Base-by-base conservation (phyloP, 2,329 filamentous ascomycete species). In the Botrytis byssoidea region DNA sequence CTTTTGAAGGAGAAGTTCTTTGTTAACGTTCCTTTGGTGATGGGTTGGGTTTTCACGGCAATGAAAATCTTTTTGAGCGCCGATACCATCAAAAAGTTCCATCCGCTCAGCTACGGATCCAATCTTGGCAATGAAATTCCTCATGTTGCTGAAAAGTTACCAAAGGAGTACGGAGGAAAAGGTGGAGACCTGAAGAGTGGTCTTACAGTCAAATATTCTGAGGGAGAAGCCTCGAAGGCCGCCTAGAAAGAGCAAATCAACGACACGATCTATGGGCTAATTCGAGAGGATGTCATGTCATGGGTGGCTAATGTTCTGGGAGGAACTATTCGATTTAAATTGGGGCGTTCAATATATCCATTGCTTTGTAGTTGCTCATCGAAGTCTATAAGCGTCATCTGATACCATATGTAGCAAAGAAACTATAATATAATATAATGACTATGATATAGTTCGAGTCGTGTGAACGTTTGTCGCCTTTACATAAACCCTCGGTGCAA, bases 1-100 rank as follows among this genome's bases (percentile, higher is more conserved):
- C 89, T 97, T 16, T 87, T 98, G 67, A 90, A 89, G 79, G 89
- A 95, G 84, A 98, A 98, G 86, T 98, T 95, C 87, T 98, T 98
- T 81, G 92, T 98, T 84, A 98, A 98, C 80, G 93, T 98, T 9
- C 95, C 95, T 0, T 83, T 91, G 73, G 86, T 98, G 79, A 98
- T 98, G 95, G 93, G 93, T 73, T 98, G 95, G 87, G 88, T 94
- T 81, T 94, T 92, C 82, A 85, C 86, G 32, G 87, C 91, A 71
- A 91, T 94, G 85, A 94, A 94, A 85, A 83, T 93, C 29, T 91
- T 95, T 81, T 85, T 94, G 61, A 89, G 91, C 44, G 86, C 90
- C 68, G 91, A 92, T 80, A 94, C 92, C 0, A 87, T 92, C 77
- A 91, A 91, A 84, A 94, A 94, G 81, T 93, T 94, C 83, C 91